Evolutionary conservation across 1,139 yeast genomes (phyloP), one percentile per base, ranked within the genome.

Genomic region (Pichia sp.): DNA sequence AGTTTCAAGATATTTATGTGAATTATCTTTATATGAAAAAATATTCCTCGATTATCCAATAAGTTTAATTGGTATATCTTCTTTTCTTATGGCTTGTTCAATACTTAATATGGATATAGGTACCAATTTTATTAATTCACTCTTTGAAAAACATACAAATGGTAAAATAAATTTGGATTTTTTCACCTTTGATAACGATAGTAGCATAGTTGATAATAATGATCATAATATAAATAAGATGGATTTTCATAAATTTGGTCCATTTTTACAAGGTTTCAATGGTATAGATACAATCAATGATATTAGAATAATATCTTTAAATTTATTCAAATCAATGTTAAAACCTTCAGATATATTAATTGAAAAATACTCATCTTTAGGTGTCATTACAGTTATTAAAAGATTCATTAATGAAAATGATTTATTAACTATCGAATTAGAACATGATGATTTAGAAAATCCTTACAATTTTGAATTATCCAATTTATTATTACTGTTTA

Each of bases 1-100:
- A 6, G 76, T 82, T 46, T 73, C 85, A 2, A 73, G 88, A 57
- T 87, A 83, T 62, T 74, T 89, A 39, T 83, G 95, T 66, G 96
- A 89, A 67, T 70, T 87, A 50, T 76, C 96, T 0, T 70, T 89
- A 28, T 90, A 85, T 66, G 86, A 86, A 58, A 79, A 87, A 58
- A 76, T 75, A 45, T 87, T 84, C 63, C 70, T 90, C 51, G 74
- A 78, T 43, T 76, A 79, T 54, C 76, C 83, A 19, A 73, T 90
- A 0, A 80, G 90, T 1, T 64, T 80, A 47, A 74, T 88, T 31
- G 86, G 96, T 10, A 70, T 81, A 28, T 75, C 95, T 1, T 85
- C 93, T 30, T 82, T 84, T 61, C 67, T 84, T 50, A 69, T 91
- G 59, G 88, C 96, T 16, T 79, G 88, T 58, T 80, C 86, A 50